Base-by-base conservation (phyloP, 1,139 yeast genomes). In the Candida sanyaensis region DNA sequence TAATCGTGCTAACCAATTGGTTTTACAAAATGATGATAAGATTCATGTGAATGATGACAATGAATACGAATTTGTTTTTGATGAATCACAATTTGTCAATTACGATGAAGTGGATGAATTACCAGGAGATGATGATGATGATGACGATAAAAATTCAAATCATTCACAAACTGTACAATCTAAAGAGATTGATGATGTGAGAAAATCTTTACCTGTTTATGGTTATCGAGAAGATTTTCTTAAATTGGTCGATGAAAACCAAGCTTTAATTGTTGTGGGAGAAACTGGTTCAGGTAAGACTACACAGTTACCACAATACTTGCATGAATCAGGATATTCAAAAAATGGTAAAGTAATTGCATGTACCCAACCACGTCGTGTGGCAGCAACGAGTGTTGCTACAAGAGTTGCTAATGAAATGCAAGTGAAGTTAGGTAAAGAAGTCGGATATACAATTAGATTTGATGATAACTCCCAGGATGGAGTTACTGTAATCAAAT, bases 221-320 rank as follows among this genome's bases (percentile, higher is more conserved):
- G 83, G 93, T 31, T 97, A 93, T 69, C 79, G 98, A 64, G 87
- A 84, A 45, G 96, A 92, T 68, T 95, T 93, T 62, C 76, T 93
- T 50, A 76, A 78, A 55, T 81, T 88, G 52, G 93, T 88, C 70
- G 98, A 93, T 54, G 72, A 80, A 17, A 84, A 95, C 42, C 99
- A 93, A 68, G 88, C 92, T 63, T 88, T 93, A 95, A 98, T 93
- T 42, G 91, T 93, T 68, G 98, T 93, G 41, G 99, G 99, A 73
- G 99, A 93, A 67, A 93, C 99, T 1, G 98, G 98, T 69, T 89
- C 97, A 12, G 98, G 98, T 78, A 92, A 92, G 65, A 92, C 98
- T 24, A 92, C 98, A 1, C 98, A 92, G 68, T 91, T 92, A 52
- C 97, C 98, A 3, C 98, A 92, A 67, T 92, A 91, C 72, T 97